Base-by-base conservation (phyloP, 1,284 basidiomycete genomes). In the Exobasidium cylindrosporum region DNA sequence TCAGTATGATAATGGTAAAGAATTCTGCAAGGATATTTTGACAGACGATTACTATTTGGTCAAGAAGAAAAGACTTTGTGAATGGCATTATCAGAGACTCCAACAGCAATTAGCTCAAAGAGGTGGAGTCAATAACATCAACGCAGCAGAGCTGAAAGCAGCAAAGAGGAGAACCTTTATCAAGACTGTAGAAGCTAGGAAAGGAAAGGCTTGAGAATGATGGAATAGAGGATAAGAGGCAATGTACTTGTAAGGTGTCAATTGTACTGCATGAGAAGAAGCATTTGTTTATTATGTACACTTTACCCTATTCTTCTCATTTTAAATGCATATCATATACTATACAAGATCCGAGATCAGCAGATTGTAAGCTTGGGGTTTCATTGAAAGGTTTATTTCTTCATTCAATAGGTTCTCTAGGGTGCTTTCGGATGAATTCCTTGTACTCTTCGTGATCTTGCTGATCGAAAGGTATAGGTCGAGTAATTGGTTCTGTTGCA, bases 121-220 rank as follows among this genome's bases (percentile, higher is more conserved):
- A 17, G 65, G 68, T 7, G n/a, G n/a, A n/a, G n/a, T n/a, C n/a
- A n/a, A n/a, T n/a, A n/a, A n/a, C n/a, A 56, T 67, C 43, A 54
- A 60, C 29, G 61, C 60, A 49, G 54, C 60, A 21, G 63, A 66
- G n/a, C 43, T 68, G 13, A 63, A 62, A 6, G 62, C 70, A 26
- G 59, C 66, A 50, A 65, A 65, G 58, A 60, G 69, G 30, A 64
- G 61, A 63, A 74, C 72, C 17, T 66, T 72, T 60, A 67, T 73
- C 0, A 58, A 32, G 32, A 66, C 61, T 31, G 58, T 73, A 1
- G n/a, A 14, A 5, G 47, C 47, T 24, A 50, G 26, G 47, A 50
- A 50, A 28, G 47, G 47, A 50, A 50, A 28, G 26, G 47, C 47
- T 50, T 50, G 47, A 50, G 14, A 4, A 45, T 45, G 43, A n/a